Evolutionary conservation across 768 basidiomycete genomes (phyloP).

Genomic region (Rhizopogon sp.): DNA sequence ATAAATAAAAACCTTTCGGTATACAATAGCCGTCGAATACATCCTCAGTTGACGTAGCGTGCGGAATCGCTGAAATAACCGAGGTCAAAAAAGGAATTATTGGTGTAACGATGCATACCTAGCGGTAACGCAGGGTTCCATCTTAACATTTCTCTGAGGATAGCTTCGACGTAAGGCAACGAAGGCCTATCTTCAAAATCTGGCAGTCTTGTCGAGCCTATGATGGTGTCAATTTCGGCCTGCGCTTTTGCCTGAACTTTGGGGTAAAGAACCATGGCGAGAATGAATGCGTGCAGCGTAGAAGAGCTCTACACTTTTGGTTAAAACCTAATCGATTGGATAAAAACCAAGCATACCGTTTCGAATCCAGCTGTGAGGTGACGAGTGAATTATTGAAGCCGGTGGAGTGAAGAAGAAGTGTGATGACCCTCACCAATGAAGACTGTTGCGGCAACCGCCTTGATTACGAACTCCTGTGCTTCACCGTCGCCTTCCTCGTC

Average conservation of each 20-base stretch:
- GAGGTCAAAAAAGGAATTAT: background rate
- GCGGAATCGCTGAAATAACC: slow-evolving; percentile 19
- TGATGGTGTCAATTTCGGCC: slow-evolving; percentile 10
- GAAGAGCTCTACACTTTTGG: slow-evolving; percentile 11
- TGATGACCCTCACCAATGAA: slow-evolving; percentile 15
- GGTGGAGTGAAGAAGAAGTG: background rate
- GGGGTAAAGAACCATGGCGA: slow-evolving; percentile 17
- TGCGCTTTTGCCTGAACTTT: slow-evolving; percentile 18
- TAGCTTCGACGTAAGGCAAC: slow-evolving; percentile 17
- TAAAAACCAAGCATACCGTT: background rate
- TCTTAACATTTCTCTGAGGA: slow-evolving; percentile 16
- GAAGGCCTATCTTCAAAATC: slow-evolving; percentile 11
- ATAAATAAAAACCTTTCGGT: slow-evolving; percentile 38
- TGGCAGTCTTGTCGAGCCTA: slow-evolving; percentile 15
- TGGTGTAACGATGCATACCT: slow-evolving; percentile 6
- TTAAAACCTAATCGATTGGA: background rate
- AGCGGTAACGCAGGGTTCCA: slow-evolving; percentile 19
- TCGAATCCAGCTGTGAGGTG: background rate
- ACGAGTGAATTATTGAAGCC: background rate
- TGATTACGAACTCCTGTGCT: slow-evolving; percentile 14
- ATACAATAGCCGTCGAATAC: slow-evolving; percentile 42
- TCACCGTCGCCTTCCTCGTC: background rate
- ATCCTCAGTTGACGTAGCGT: slow-evolving; percentile 31
- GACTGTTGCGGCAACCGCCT: slow-evolving; percentile 11
- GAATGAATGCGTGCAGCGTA: slow-evolving; percentile 9